Percentiles rank a stretch among this genome's conserved stretches.
Evolutionary conservation across 2,329 filamentous ascomycete genomes (phyloP).

Genomic region (Acrocalymma vagum): DNA sequence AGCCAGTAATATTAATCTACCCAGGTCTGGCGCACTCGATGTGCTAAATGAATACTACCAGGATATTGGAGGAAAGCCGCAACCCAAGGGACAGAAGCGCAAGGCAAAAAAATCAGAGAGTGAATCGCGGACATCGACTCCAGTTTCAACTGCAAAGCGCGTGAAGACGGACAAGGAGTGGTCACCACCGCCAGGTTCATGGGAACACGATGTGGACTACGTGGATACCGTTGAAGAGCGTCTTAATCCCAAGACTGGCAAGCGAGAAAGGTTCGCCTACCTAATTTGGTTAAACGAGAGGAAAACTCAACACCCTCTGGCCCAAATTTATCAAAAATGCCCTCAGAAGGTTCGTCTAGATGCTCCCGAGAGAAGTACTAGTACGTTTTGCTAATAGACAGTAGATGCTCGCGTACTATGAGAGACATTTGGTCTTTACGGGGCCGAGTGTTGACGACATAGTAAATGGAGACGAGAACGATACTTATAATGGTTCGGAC

Average conservation of each 20-base stretch:
- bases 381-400: constrained; percentile 4
- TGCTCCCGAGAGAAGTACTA: neutral
- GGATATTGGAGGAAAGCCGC: constrained; percentile 69
- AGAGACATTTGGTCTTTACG: constrained; percentile 54
- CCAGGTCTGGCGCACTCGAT: constrained; percentile 51
- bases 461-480: constrained; percentile 23
- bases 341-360: constrained; percentile 71
- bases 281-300: constrained; percentile 77
- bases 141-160: constrained; percentile 31
- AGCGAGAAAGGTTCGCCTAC: constrained; percentile 70
- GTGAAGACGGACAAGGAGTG: constrained; percentile 61
- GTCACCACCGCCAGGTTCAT: constrained; percentile 75
- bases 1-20: constrained; percentile 10
- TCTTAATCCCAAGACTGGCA: constrained; percentile 42
- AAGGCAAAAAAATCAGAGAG: constrained; percentile 38
- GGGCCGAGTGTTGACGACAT: constrained; percentile 14
- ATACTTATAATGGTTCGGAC: too few species aligned
- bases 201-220: constrained; percentile 76
- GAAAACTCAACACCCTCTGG: constrained; percentile 77
- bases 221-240: constrained; percentile 79
- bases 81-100: constrained; percentile 65
- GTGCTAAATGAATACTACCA: constrained; percentile 72
- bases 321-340: constrained; percentile 75
- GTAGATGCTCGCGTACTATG: constrained; percentile 58
- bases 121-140: constrained; percentile 33